Evolutionary conservation across 352 stramenopile genomes (phyloP), one percentile per base, ranked within the genome.

Genomic region (Phytophthora pluvialis): DNA sequence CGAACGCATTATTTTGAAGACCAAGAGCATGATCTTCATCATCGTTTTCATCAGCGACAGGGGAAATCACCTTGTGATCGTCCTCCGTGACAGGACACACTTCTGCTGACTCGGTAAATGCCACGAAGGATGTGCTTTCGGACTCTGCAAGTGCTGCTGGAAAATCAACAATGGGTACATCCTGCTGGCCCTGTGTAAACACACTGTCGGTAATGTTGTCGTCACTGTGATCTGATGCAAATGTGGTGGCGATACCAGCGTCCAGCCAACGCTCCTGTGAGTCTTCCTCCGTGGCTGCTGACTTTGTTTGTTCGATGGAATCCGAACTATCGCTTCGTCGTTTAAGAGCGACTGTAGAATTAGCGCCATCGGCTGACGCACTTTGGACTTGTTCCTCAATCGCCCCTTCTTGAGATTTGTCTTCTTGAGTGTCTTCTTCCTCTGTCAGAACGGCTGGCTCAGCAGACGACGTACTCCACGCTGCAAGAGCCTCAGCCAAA

Each of bases 401-500:
- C 48, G 40, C 6, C 10, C 57, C 45, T 12, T 56, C 48, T 18
- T 49, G 35, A 9, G 11, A 10, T 15, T 52, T 50, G 7, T 15
- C 32, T 31, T 44, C 58, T 15, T 13, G 16, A 44, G 35, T 48
- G 5, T 45, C n/a, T 25, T 54, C 47, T 46, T 57, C 48, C 31
- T 61, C 18, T 31, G 21, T 33, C 35, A 39, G 3, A 11, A 21
- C 33, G 26, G 7, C 25, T 15, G 55, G 10, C 13, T 65, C 60
- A 16, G 39, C 56, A 39, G n/a, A n/a, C n/a, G 45, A 53, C 11
- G 51, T 59, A 33, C 44, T 58, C 70, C 70, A 75, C 3, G 66
- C 60, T 39, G 61, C 60, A 49, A 78, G 66, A 25, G 66, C 65
- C 18, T 75, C 65, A 29, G 47, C 65, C 40, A 75, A 46, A 21